These are phyloP conservation scores for Beauveria sp. DNA, from an alignment of 2,329 filamentous ascomycete species.

Conservation along the genomic window DNA sequence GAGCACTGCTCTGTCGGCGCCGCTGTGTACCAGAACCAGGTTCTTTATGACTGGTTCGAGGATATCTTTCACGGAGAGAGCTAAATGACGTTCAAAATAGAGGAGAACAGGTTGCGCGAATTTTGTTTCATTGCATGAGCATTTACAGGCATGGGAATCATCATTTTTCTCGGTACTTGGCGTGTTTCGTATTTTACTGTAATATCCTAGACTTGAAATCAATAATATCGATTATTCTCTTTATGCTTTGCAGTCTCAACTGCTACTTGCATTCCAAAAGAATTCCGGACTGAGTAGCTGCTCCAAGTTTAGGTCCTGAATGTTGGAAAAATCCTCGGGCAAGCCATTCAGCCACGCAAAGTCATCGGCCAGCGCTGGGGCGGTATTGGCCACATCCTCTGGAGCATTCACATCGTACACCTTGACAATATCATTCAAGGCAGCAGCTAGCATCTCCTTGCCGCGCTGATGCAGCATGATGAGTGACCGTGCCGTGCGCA, in stretches of 20 bases:
- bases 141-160: not conserved
- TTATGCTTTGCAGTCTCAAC: not conserved
- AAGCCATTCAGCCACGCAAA: slow-evolving; percentile 35
- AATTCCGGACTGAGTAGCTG: slow-evolving; percentile 24
- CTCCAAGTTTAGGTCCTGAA: slow-evolving; percentile 37
- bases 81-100: not conserved
- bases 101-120: no score
- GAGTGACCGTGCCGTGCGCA: slow-evolving; percentile 46
- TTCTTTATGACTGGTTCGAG: slow-evolving; percentile 11
- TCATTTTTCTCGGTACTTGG: not conserved
- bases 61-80: not conserved
- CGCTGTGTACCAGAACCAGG: slow-evolving; percentile 2
- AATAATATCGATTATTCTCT: not conserved
- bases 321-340: slow-evolving; percentile 34
- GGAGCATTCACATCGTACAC: slow-evolving; percentile 24
- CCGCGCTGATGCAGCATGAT: slow-evolving; percentile 42
- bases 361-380: slow-evolving; percentile 22
- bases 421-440: slow-evolving; percentile 31
- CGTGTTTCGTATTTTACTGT: not conserved
- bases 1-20: slow-evolving; percentile 11
- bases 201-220: not conserved
- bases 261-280: slow-evolving; percentile 13
- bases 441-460: slow-evolving; percentile 36
- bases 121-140: not conserved
- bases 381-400: slow-evolving; percentile 8